Base-by-base conservation (phyloP, 768 basidiomycete species). In the Lactarius hengduanensis region DNA sequence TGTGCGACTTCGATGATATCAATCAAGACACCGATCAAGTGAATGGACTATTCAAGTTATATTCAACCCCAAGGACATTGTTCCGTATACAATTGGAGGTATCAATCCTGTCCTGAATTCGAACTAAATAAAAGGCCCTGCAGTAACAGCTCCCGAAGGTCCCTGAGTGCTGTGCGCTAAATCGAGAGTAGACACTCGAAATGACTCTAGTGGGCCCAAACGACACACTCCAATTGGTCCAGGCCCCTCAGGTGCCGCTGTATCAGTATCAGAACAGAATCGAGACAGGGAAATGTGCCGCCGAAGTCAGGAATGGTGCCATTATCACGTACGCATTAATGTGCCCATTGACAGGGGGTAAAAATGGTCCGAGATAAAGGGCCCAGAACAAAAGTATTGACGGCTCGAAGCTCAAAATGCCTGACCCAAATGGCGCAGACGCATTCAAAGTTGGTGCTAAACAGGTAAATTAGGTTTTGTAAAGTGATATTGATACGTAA, bases 31-130 rank as follows among this genome's bases (percentile, higher is more conserved):
- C 26, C 50, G 13, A 53, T 53, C 26, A 3, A 26, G 22, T 3
- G 26, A 15, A 53, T 26, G 26, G 26, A 53, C 50, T 26, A 53
- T 45, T 45, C 43, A n/a, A n/a, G 43, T 10, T 45, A n/a, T 53
- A 26, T 26, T 53, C 26, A 26, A 15, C 50, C 26, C 22, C 22
- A 41, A 16, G 41, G 16, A 18, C 6, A 26, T 53, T 53, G 50
- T 53, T 53, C 50, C 50, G 50, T 15, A 26, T 53, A 53, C 50
- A 53, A 26, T 26, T 53, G 50, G 50, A 53, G 50, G 47, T 22
- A 13, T 50, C 26, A 28, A 53, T 7, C 4, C 3, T 13, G 22
- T 28, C 50, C 50, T 53, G 50, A 53, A 13, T 38, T 38, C 36
- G 36, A 38, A 6, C 22, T 26, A 1, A 26, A 53, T n/a, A 26